phyloP scores from a whole-genome alignment of 2,329 filamentous ascomycete genomes.

The Xylariaceae sp. region DNA sequence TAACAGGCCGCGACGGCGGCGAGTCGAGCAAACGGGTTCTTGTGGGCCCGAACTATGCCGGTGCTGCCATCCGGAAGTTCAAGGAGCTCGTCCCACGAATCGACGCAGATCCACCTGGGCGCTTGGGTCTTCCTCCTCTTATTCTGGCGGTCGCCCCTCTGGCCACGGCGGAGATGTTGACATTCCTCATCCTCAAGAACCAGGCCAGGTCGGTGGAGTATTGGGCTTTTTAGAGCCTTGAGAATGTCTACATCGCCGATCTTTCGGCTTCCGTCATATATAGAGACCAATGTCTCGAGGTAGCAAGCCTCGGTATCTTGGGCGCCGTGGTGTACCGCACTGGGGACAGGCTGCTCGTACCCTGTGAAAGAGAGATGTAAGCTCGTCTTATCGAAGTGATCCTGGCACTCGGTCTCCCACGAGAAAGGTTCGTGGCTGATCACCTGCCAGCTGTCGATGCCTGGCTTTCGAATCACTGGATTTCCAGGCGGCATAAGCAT shows the following conservation, averaged over 20 bases:
- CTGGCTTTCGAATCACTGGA: neutral
- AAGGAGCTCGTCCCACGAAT: constrained; percentile 7
- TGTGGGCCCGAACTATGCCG: constrained; percentile 5
- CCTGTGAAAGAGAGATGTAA: constrained; percentile 7
- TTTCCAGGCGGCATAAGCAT: constrained; percentile 1
- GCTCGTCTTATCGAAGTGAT: constrained; percentile 2
- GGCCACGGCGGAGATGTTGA: neutral
- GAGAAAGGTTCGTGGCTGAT: constrained; percentile 5
- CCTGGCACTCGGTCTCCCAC: neutral
- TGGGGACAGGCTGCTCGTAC: constrained; percentile 4
- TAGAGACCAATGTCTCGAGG: constrained; percentile 2
- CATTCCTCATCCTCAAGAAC: too few relatives aligned
- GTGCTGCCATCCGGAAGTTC: neutral
- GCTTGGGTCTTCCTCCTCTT: too few relatives aligned
- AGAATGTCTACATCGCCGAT: constrained; percentile 6
- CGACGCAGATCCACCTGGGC: constrained; percentile 4
- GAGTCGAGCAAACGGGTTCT: constrained; percentile 1
- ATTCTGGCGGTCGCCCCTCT: too few relatives aligned
- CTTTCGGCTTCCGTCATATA: constrained; percentile 4
- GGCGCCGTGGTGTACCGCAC: neutral
- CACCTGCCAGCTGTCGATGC: neutral
- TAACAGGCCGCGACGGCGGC: constrained; percentile 1
- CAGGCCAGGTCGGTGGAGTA: too few relatives aligned
- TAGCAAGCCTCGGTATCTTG: constrained; percentile 1
- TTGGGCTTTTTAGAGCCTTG: neutral